Evolutionary conservation across 768 basidiomycete genomes (phyloP).

Genomic region (Tulasnella sp.): DNA sequence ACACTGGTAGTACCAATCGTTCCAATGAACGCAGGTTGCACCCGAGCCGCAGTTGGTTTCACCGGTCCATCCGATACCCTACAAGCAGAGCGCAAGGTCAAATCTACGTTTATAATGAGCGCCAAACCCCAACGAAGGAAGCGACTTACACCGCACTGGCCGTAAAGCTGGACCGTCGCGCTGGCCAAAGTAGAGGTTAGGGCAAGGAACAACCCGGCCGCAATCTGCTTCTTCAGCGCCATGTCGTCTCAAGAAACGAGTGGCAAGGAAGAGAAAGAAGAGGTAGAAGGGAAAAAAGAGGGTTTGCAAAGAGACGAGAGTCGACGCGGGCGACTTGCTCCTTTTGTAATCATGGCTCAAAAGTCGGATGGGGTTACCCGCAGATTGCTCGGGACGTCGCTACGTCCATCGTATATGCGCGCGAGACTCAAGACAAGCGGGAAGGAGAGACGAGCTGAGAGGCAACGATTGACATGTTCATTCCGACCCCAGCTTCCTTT

Average conservation of each 20-base stretch:
- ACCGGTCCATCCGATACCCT: neutral
- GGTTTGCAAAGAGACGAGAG: neutral
- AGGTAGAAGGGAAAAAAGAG: no score
- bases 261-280: neutral
- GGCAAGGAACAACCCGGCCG: neutral
- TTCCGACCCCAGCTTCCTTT: neutral
- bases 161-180: neutral
- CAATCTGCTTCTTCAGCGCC: neutral
- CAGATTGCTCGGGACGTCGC: neutral
- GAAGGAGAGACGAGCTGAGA: neutral
- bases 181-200: neutral
- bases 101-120: no score
- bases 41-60: neutral
- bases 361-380: neutral
- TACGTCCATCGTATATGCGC: neutral
- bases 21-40: neutral
- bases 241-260: neutral
- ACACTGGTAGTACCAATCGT: neutral
- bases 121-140: no score
- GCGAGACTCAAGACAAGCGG: neutral
- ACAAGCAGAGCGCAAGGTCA: no score
- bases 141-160: conserved; percentile 5
- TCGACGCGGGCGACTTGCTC: neutral
- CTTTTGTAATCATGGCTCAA: neutral
- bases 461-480: neutral